Conservation (phyloP, 495 filamentous ascomycete genomes). For the Neurospora sp. region DNA sequence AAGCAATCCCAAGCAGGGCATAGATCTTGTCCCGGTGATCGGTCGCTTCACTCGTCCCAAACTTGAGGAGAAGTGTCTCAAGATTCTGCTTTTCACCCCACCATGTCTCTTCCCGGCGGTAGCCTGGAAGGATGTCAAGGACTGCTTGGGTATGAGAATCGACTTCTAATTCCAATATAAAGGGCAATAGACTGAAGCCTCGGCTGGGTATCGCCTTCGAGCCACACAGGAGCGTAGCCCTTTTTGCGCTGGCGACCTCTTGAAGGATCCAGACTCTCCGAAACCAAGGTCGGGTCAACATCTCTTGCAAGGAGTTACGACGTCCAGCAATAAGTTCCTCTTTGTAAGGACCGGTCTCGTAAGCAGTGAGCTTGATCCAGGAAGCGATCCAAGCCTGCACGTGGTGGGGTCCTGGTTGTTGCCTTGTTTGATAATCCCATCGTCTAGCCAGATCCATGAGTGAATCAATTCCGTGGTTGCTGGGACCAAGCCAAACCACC, state of each 20-base stretch:
- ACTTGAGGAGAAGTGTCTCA: slow-evolving; percentile 19
- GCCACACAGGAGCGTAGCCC: slow-evolving; percentile 13
- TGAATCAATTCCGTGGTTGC: neutral
- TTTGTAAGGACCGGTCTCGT: too few species aligned
- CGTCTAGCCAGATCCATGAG: neutral
- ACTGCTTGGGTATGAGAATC: too few species aligned
- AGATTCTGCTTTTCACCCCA: slow-evolving; percentile 17
- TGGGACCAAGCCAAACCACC: slow-evolving; percentile 1
- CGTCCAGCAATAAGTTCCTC: too few species aligned
- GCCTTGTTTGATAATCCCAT: neutral
- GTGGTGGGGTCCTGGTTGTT: neutral
- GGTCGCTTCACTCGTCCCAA: slow-evolving; percentile 19
- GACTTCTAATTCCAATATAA: too few species aligned
- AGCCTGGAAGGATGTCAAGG: slow-evolving; percentile 27
- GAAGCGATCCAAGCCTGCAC: neutral
- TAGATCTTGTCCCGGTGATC: slow-evolving; percentile 24
- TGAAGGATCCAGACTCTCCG: slow-evolving; percentile 14
- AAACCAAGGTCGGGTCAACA: slow-evolving; percentile 6
- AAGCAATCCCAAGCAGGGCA: slow-evolving; percentile 24
- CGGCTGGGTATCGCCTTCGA: slow-evolving; percentile 10
- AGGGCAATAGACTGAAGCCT: slow-evolving; percentile 19
- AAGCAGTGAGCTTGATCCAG: neutral
- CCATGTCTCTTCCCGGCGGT: slow-evolving; percentile 17
- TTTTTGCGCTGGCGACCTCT: slow-evolving; percentile 9
- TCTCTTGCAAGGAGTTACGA: too few species aligned